These are phyloP conservation scores for Scedosporium minutisporum DNA, from an alignment of 2,329 filamentous ascomycete genomes.

Conservation along the genomic window DNA sequence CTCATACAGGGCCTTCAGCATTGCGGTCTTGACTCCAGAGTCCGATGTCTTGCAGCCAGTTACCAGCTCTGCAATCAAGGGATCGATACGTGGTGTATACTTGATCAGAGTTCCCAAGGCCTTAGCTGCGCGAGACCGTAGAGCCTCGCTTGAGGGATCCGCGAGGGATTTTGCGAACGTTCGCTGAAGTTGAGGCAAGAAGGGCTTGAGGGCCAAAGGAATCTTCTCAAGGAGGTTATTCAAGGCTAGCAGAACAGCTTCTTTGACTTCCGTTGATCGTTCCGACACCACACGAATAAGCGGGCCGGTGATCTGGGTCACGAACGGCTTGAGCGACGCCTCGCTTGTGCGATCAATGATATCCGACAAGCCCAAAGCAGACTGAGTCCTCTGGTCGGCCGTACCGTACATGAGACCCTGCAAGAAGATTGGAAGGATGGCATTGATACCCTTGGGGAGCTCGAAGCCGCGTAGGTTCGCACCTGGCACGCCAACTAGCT, in stretches of 20 bases:
- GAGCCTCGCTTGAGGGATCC: constrained; percentile 79
- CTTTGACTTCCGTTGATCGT: constrained; percentile 90
- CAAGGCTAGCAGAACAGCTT: constrained; percentile 84
- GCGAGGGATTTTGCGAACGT: constrained; percentile 95
- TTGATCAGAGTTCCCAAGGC: constrained; percentile 93
- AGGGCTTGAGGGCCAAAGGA: constrained; percentile 87
- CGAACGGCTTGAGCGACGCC: constrained; percentile 82
- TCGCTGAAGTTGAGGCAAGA: constrained; percentile 89
- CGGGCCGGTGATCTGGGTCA: constrained; percentile 94
- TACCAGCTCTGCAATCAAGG: constrained; percentile 82
- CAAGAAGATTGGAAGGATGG: constrained; percentile 90
- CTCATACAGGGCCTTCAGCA: constrained; percentile 94
- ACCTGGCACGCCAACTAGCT: constrained; percentile 81
- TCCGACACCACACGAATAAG: constrained; percentile 97
- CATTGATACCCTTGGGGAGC: constrained; percentile 93
- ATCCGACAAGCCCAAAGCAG: constrained; percentile 89
- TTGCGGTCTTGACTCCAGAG: constrained; percentile 79
- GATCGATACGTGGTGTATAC: constrained; percentile 88
- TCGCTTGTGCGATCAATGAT: constrained; percentile 88
- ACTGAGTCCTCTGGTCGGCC: constrained; percentile 80
- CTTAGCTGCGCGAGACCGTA: constrained; percentile 83
- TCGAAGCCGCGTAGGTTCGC: constrained; percentile 78
- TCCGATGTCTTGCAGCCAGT: constrained; percentile 91
- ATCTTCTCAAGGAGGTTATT: constrained; percentile 97
- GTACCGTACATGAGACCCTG: constrained; percentile 97